Conservation (phyloP, 768 basidiomycete species). For the Boletus sensibilis region DNA sequence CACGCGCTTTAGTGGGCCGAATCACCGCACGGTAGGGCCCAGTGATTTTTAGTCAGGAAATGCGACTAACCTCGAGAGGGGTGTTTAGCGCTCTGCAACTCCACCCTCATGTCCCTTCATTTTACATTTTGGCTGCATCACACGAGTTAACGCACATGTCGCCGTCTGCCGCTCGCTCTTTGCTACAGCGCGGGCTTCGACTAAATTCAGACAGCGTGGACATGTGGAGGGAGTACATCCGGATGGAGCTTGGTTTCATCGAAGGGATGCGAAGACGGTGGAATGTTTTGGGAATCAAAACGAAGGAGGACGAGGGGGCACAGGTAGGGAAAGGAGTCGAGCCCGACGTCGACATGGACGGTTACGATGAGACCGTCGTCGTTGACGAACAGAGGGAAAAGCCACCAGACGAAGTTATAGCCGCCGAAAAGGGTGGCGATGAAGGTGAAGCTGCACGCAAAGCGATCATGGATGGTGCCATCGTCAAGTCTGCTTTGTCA, state of each 20-base stretch:
- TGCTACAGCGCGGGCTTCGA: slow-evolving; percentile 84
- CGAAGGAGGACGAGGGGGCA: slow-evolving; percentile 12
- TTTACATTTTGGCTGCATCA: slow-evolving; percentile 83
- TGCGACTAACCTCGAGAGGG: slow-evolving; percentile 5
- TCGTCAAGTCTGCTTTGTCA: slow-evolving; percentile 73
- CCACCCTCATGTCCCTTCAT: slow-evolving; percentile 71
- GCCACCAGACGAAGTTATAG: slow-evolving; percentile 28
- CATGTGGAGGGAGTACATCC: slow-evolving; percentile 88
- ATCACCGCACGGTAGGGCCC: slow-evolving; percentile 72
- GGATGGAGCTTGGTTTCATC: slow-evolving; percentile 85
- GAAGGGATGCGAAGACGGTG: slow-evolving; percentile 78
- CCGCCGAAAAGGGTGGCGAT: slow-evolving; percentile 39
- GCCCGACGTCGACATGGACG: slow-evolving; percentile 25
- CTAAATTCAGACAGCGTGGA: slow-evolving; percentile 68
- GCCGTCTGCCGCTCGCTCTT: slow-evolving; percentile 74
- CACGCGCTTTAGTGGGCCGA: slow-evolving; percentile 74
- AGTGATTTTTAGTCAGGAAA: background rate
- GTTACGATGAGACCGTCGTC: slow-evolving; percentile 10
- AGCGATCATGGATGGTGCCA: slow-evolving; percentile 74
- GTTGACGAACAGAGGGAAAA: slow-evolving; percentile 24
- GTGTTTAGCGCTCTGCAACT: slow-evolving; percentile 73
- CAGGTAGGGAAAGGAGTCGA: slow-evolving; percentile 22
- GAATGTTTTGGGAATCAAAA: slow-evolving; percentile 69
- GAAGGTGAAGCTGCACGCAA: slow-evolving; percentile 56
- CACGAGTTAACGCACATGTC: slow-evolving; percentile 77